Conservation (phyloP, 1,284 basidiomycete genomes). For the Leccinum subrobustum region DNA sequence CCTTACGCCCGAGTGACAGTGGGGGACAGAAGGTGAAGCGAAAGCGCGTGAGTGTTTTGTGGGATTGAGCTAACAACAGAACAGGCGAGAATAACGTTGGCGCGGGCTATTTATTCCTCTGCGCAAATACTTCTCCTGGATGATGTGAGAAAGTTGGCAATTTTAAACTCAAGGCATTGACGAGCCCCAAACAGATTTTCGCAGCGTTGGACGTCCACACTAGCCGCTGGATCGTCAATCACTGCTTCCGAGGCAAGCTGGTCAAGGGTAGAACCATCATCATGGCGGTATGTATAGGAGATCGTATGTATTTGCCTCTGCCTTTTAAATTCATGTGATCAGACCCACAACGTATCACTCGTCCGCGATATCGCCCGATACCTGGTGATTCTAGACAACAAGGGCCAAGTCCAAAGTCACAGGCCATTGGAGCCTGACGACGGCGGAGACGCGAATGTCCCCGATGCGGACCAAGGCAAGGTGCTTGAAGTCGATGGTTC, state of each 20-base stretch:
- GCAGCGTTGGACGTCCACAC: constrained; percentile 50
- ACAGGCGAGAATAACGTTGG: constrained; percentile 41
- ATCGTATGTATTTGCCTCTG: not conserved
- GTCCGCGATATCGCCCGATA: constrained; percentile 55
- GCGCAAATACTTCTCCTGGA: constrained; percentile 37
- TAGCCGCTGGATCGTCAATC: constrained; percentile 72
- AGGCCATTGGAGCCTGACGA: constrained; percentile 32
- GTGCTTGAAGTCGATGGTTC: not conserved
- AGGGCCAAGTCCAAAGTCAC: constrained; percentile 44
- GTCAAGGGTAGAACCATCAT: constrained; percentile 69
- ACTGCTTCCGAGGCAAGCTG: constrained; percentile 70
- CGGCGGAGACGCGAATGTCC: not conserved
- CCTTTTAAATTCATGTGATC: not conserved
- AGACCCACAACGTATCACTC: constrained; percentile 67
- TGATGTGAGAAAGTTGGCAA: constrained; percentile 34
- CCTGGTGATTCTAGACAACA: constrained; percentile 51
- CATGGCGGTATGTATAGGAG: constrained; percentile 51
- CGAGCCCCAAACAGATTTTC: constrained; percentile 21
- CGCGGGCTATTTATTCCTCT: constrained; percentile 41
- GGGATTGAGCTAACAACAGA: not conserved
- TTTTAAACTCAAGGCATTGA: constrained; percentile 18
- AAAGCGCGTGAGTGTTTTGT: not conserved
- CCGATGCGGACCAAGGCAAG: not conserved
- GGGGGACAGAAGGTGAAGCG: constrained; percentile 14
- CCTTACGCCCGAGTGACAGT: not conserved